Percentiles rank a stretch among this genome's conserved stretches.
phyloP scores from a whole-genome alignment of 2,329 filamentous ascomycete genomes.

The Xylariales sp. region DNA sequence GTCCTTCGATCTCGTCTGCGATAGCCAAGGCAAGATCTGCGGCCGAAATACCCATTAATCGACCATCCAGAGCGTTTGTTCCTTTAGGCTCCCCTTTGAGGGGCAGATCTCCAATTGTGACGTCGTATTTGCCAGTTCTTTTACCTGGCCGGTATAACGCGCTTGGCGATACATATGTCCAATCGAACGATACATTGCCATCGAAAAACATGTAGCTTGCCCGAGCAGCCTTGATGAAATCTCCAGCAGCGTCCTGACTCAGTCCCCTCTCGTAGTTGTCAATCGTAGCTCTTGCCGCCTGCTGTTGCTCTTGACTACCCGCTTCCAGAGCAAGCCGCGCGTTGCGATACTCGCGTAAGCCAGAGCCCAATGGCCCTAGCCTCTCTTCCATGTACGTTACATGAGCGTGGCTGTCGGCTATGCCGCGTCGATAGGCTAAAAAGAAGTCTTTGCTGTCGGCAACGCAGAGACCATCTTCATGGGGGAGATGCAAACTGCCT shows the following conservation, averaged over 20 bases:
- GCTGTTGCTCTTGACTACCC: neutral
- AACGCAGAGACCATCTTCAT: neutral
- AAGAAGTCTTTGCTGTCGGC: constrained; percentile 5
- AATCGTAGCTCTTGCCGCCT: neutral
- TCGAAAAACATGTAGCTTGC: constrained; percentile 32
- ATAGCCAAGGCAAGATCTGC: constrained; percentile 9
- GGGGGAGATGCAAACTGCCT: constrained; percentile 4
- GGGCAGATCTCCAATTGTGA: constrained; percentile 6
- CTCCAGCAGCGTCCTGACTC: constrained; percentile 2
- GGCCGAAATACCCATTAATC: constrained; percentile 5
- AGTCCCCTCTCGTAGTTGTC: constrained; percentile 1
- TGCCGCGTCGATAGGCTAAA: constrained; percentile 4
- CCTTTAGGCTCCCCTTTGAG: neutral
- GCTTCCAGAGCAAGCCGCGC: neutral
- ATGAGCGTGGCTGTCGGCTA: constrained; percentile 10
- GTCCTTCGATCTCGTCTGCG: constrained; percentile 7
- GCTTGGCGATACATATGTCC: constrained; percentile 28
- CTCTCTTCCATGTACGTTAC: constrained; percentile 9
- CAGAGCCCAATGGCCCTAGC: constrained; percentile 3
- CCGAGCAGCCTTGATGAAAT: constrained; percentile 18
- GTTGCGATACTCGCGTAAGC: constrained; percentile 5
- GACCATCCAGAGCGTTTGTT: neutral
- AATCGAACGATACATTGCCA: constrained; percentile 25
- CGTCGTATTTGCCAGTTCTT: constrained; percentile 25
- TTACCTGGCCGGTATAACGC: constrained; percentile 28